Conservation (phyloP, 371 early-diverging fungal genomes). For the Mortierella sp. region DNA sequence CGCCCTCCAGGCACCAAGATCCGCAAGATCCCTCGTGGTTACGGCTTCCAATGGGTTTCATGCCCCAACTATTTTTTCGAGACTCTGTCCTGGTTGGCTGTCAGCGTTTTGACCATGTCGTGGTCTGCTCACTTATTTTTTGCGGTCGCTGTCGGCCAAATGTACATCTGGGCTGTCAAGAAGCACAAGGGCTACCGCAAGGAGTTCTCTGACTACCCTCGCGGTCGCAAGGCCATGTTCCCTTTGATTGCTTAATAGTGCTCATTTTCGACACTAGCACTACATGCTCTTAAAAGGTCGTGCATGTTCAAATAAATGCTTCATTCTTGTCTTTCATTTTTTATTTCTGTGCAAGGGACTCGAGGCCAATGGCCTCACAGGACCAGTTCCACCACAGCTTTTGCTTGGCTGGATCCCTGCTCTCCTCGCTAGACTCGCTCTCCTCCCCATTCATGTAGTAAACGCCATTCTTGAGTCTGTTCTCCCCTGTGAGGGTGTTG, state of each 20-base stretch:
- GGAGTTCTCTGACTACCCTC: slow-evolving; percentile 95
- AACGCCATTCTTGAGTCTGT: slow-evolving; percentile 22
- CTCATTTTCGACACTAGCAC: neutral
- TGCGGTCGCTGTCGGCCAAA: slow-evolving; percentile 87
- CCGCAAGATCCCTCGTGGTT: slow-evolving; percentile 94
- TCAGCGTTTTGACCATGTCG: slow-evolving; percentile 83
- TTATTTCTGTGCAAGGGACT: slow-evolving; percentile 13
- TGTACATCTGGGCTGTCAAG: slow-evolving; percentile 97
- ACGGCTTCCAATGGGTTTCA: slow-evolving; percentile 92
- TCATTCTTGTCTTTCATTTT: neutral
- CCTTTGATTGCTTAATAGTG: slow-evolving; percentile 82
- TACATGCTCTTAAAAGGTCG: neutral
- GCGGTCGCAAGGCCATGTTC: slow-evolving; percentile 89
- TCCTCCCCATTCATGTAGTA: slow-evolving; percentile 27
- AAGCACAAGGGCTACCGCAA: slow-evolving; percentile 93
- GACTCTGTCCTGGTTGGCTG: slow-evolving; percentile 85
- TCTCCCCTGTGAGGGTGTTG: slow-evolving; percentile 20
- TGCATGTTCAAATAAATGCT: neutral
- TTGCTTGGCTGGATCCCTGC: slow-evolving; percentile 39
- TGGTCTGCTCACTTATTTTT: slow-evolving; percentile 85
- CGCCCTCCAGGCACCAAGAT: slow-evolving; percentile 92
- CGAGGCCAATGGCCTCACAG: slow-evolving; percentile 27
- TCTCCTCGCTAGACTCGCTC: slow-evolving; percentile 40
- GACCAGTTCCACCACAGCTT: slow-evolving; percentile 57
- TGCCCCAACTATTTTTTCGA: slow-evolving; percentile 97